Evolutionary conservation across 495 filamentous ascomycete species (phyloP).

Genomic region (Coniosporium apollinis): DNA sequence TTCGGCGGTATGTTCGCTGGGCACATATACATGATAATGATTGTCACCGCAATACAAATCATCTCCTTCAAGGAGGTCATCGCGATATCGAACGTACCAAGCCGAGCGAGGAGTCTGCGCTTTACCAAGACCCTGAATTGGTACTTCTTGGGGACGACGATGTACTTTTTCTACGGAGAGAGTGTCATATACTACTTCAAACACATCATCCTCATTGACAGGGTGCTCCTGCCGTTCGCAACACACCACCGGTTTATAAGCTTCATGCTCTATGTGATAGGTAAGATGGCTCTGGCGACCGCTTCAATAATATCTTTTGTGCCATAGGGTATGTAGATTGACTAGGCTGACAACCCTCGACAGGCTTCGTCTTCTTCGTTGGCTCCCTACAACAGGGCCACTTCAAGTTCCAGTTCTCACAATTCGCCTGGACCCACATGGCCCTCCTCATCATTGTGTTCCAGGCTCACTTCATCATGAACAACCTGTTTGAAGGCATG

Average conservation of each 20-base stretch:
- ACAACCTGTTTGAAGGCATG: constrained; percentile 99
- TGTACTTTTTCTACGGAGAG: constrained; percentile 98
- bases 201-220: constrained; percentile 90
- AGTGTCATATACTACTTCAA: constrained; percentile 99
- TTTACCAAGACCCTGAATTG: constrained; percentile 95
- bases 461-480: constrained; percentile 98
- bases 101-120: constrained; percentile 70
- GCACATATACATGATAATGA: constrained; percentile 88
- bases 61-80: constrained; percentile 99
- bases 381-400: constrained; percentile 87
- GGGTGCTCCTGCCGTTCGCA: constrained; percentile 76
- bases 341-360: constrained; percentile 6
- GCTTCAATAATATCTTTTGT: too few relatives aligned
- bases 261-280: constrained; percentile 93
- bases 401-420: constrained; percentile 95
- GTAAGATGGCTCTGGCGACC: constrained; percentile 30
- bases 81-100: constrained; percentile 88
- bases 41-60: constrained; percentile 87
- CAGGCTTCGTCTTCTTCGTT: constrained; percentile 98
- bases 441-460: constrained; percentile 94
- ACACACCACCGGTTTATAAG: constrained; percentile 98
- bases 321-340: too few relatives aligned
- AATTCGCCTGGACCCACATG: constrained; percentile 99
- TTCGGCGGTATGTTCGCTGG: constrained; percentile 83
- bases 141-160: constrained; percentile 96